A percentile compares a stretch with the other conserved stretches of the same genome.
Evolutionary conservation across 148 eudicot species (phyloP).

Genomic region (Rhododendron ovatum): DNA sequence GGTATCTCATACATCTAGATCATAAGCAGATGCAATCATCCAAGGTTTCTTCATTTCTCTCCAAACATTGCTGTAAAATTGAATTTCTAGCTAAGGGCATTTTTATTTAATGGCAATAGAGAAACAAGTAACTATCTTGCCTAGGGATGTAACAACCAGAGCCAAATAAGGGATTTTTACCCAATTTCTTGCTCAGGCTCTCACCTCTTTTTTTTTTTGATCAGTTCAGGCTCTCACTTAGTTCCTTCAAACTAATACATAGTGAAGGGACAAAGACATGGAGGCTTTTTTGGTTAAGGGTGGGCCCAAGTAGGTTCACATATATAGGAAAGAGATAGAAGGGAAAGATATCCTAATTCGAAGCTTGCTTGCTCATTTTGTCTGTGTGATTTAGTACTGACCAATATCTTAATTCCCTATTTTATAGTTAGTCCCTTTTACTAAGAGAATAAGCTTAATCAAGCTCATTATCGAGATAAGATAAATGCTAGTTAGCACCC

Average conservation of each 20-base stretch:
- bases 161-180: background rate
- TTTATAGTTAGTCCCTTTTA: background rate
- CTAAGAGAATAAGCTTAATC: background rate
- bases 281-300: background rate
- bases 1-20: background rate
- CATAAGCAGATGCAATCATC: background rate
- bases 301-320: constrained; percentile 1
- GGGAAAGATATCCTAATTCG: background rate
- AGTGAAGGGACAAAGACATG: background rate
- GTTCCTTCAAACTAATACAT: background rate
- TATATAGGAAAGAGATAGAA: background rate
- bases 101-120: background rate
- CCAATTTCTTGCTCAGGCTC: background rate
- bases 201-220: background rate
- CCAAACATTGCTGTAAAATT: background rate
- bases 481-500: background rate
- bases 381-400: background rate
- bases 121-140: background rate
- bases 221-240: background rate
- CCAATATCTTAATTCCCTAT: background rate
- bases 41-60: background rate
- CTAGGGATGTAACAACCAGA: background rate
- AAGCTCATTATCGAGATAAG: background rate
- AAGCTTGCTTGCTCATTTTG: background rate
- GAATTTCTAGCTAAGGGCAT: background rate